phyloP scores from a whole-genome alignment of 441 rosid species.

The Pelargonium fulgidum region DNA sequence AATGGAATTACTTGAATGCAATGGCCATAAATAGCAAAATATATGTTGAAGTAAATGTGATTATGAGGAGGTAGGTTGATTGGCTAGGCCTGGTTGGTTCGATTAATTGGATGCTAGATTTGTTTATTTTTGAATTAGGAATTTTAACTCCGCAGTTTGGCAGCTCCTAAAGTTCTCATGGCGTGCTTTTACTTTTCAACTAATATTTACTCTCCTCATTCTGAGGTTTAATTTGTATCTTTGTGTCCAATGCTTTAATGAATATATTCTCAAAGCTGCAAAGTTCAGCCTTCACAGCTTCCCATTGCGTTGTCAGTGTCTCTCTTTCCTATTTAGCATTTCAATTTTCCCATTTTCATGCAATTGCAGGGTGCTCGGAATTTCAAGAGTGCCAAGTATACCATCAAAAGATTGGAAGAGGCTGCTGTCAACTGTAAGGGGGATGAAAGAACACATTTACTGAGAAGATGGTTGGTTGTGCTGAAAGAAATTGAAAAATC shows the following conservation, averaged over 20 bases:
- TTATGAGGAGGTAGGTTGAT: no score
- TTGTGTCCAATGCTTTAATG: background rate
- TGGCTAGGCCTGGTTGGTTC: background rate
- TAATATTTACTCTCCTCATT: background rate
- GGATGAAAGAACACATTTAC: conserved; percentile 62
- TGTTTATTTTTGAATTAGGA: background rate
- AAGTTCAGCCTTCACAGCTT: background rate
- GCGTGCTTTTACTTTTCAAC: background rate
- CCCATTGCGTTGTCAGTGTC: background rate
- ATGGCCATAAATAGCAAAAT: background rate
- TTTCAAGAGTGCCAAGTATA: conserved; percentile 59
- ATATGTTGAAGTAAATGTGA: no score
- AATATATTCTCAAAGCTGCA: background rate
- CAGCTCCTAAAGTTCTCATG: background rate
- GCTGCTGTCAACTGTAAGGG: conserved; percentile 75
- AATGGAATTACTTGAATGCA: background rate
- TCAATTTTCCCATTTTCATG: conserved; percentile 15
- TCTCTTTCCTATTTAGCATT: background rate
- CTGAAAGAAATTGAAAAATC: conserved; percentile 67
- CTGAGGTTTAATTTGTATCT: background rate
- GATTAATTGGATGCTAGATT: background rate
- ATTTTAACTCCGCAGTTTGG: background rate
- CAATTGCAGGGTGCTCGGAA: conserved; percentile 48
- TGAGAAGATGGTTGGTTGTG: conserved; percentile 72
- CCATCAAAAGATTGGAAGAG: conserved; percentile 82